Evolutionary conservation across 768 basidiomycete species (phyloP).

Genomic region (Kwoniella europaea): DNA sequence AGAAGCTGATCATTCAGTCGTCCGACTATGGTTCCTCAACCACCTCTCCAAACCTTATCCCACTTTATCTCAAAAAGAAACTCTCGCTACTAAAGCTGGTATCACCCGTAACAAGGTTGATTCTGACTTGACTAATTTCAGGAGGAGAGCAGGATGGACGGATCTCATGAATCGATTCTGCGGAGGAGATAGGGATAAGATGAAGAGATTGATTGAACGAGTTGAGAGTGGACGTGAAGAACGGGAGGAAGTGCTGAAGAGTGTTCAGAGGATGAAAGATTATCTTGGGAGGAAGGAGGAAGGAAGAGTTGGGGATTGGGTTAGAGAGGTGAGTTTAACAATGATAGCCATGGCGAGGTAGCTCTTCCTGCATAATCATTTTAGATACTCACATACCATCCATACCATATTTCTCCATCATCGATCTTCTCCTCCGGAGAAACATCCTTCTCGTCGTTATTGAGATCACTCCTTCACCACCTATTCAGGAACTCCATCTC

Average conservation of each 20-base stretch:
- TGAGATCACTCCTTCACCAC: background rate
- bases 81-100: conserved; percentile 28
- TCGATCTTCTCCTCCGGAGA: background rate
- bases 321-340: conserved; percentile 47
- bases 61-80: conserved; percentile 29
- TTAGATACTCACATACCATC: background rate
- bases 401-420: background rate
- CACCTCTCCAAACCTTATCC: conserved; percentile 46
- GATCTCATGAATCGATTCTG: conserved; percentile 36
- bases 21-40: conserved; percentile 48
- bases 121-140: conserved; percentile 48
- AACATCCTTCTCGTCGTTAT: background rate
- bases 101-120: conserved; percentile 40
- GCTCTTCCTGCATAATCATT: background rate
- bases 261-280: conserved; percentile 34
- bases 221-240: conserved; percentile 27
- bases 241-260: conserved; percentile 22
- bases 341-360: no score
- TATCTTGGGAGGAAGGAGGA: conserved; percentile 40
- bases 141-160: conserved; percentile 47
- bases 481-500: background rate
- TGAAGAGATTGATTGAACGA: conserved; percentile 35
- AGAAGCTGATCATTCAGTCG: conserved; percentile 25
- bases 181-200: conserved; percentile 23
- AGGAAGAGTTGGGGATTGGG: conserved; percentile 43